Evolutionary conservation across 2,329 filamentous ascomycete genomes (phyloP), one percentile per base, ranked within the genome.

Genomic region (Fusarium annulatum): DNA sequence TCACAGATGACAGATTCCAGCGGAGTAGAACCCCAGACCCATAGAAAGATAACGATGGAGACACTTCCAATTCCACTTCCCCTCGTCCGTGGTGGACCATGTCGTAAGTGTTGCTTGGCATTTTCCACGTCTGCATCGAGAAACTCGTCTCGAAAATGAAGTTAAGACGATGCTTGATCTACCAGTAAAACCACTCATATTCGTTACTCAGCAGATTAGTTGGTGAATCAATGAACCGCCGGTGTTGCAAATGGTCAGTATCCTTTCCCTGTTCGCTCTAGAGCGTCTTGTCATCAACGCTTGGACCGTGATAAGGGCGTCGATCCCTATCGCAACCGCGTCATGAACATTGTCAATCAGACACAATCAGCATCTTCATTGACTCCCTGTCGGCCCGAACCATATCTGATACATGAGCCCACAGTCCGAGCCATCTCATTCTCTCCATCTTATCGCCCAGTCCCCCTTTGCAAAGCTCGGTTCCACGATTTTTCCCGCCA

Each of bases 401-500:
- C 16, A 23, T 43, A 43, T 42, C 48, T 30, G 7, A 49, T 18
- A 55, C 46, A 21, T 48, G 41, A 46, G 10, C 12, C 14, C 21
- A 41, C 3, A 6, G 11, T 42, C 62, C 9, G 4, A 36, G 23
- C 26, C 21, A 43, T 33, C 23, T 75, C 52, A 73, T 41, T 89
- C 88, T 67, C 88, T 83, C 88, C 88, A 90, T 67, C 88, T 78
- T 16, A 91, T 84, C 1, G 83, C 84, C 89, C 88, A 91, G 51
- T 90, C 85, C 0, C 89, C 89, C 72, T 91, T 91, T 0, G 88
- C 88, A 79, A 87, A 91, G 64, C 87, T 88, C 7, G 88, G 85
- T 77, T 91, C 89, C 1, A 90, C 88, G 7, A 90, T 86, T 49
- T 84, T 84, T 2, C 87, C 88, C 45, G 85, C 83, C 88, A 90